Base-by-base conservation (phyloP, 2,329 filamentous ascomycete genomes). In the Aschersonia sp. region DNA sequence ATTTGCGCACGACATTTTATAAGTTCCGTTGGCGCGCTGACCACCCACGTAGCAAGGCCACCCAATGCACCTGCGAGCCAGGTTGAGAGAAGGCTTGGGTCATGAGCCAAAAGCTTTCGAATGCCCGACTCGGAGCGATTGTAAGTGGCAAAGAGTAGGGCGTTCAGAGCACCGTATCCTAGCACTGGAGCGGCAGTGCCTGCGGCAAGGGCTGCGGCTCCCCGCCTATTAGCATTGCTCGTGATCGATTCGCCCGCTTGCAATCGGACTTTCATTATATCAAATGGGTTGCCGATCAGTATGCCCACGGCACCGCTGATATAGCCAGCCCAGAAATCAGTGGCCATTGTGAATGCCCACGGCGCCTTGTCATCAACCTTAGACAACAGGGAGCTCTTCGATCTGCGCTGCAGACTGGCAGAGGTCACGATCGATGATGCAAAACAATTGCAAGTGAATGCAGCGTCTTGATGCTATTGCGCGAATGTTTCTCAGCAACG, bases 261-360 rank as follows among this genome's bases (percentile, higher is more conserved):
- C 2, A 94, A 69, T 41, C 82, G 83, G 47, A 68, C 58, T 54
- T 74, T 71, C 57, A 69, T 64, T 22, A 88, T 66, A 60, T 89
- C 84, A 5, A 95, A 71, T 4, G 88, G 87, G 57, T 95, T 95
- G 52, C 90, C 88, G 51, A 95, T 83, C 44, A 94, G 68, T 56
- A 95, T 95, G 43, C 87, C 86, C 45, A 83, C 73, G 49, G 84
- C 87, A 47, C 90, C 90, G 59, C 84, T 90, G 51, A 92, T 67
- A 64, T 95, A 95, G 58, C 89, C 88, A 49, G 89, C 86, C 85
- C 86, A 94, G 65, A 95, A 95, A 62, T 95, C 89, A 55, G 87
- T 79, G 45, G 85, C 86, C 85, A 92, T 90, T 45, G 32, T 49
- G 42, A 31, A 29, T 8, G 42, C 8, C n/a, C 29, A 9, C 5